Conservation (phyloP, 768 basidiomycete species). For the Pleurotus citrinopileatus region DNA sequence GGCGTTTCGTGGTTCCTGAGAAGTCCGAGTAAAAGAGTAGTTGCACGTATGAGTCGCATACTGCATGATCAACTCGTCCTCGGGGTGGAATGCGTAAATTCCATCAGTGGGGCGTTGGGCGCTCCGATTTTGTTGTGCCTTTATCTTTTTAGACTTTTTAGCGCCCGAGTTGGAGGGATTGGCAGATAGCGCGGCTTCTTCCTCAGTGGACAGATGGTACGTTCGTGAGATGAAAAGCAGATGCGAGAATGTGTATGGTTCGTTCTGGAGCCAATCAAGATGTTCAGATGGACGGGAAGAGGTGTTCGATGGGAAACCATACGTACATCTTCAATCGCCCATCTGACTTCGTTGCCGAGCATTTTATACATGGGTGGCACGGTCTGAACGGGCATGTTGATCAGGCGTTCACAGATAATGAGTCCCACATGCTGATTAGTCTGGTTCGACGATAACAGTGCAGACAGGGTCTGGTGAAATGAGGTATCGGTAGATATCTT, state of each 20-base stretch:
- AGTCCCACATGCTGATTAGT: slow-evolving; percentile 67
- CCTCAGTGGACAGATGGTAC: slow-evolving; percentile 70
- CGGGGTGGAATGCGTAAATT: slow-evolving; percentile 78
- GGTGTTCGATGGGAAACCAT: not conserved
- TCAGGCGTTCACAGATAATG: slow-evolving; percentile 81
- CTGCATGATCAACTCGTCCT: slow-evolving; percentile 75
- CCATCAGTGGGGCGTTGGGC: slow-evolving; percentile 39
- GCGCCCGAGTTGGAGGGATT: slow-evolving; percentile 27
- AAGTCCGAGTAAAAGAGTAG: slow-evolving; percentile 47
- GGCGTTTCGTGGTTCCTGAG: slow-evolving; percentile 49
- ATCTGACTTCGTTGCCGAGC: slow-evolving; percentile 79
- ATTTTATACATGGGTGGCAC: slow-evolving; percentile 91
- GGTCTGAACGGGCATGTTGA: slow-evolving; percentile 96
- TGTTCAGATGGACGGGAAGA: not conserved
- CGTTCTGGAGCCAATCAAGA: slow-evolving; percentile 32
- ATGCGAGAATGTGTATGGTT: slow-evolving; percentile 72
- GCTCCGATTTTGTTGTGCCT: slow-evolving; percentile 24
- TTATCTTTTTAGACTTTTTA: slow-evolving; percentile 31
- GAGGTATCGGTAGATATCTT: slow-evolving; percentile 45
- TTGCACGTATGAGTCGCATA: slow-evolving; percentile 49
- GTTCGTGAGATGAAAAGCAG: slow-evolving; percentile 74
- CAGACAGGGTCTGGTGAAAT: slow-evolving; percentile 52
- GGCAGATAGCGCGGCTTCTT: slow-evolving; percentile 55
- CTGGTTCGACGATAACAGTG: slow-evolving; percentile 34
- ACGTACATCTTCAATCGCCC: slow-evolving; percentile 64